Percentiles rank a stretch among this genome's conserved stretches.
phyloP scores from a whole-genome alignment of 305 asterid species.

The Fraxinus greggii region DNA sequence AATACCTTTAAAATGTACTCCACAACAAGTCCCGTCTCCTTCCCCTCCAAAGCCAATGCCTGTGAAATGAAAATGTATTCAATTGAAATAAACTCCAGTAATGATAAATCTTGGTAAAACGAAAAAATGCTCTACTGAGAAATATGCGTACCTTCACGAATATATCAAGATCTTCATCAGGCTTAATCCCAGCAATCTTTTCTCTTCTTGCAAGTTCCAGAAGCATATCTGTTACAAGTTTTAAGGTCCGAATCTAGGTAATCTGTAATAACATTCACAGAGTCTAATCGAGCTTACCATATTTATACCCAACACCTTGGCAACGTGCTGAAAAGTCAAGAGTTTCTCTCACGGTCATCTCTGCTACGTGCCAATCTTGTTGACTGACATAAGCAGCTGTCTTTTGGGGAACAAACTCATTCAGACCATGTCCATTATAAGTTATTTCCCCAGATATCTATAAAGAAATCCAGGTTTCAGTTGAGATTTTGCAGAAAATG shows the following conservation, averaged over 20 bases:
- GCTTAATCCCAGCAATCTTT: conserved; percentile 74
- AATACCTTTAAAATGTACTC: conserved; percentile 86
- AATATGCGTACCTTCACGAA: conserved; percentile 70
- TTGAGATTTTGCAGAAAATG: conserved; percentile 13
- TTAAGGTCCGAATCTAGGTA: conserved; percentile 38
- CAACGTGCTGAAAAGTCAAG: conserved; percentile 82
- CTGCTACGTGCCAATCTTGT: conserved; percentile 87
- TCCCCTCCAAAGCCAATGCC: conserved; percentile 88
- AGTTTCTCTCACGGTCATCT: conserved; percentile 96
- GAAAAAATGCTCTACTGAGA: not conserved
- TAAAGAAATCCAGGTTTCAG: conserved; percentile 36
- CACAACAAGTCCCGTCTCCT: conserved; percentile 71
- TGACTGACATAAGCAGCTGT: conserved; percentile 88
- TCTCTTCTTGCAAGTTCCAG: conserved; percentile 92
- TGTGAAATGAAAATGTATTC: conserved; percentile 24
- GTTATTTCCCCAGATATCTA: conserved; percentile 89
- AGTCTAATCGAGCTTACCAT: conserved; percentile 50
- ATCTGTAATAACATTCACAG: conserved; percentile 20
- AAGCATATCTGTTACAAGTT: conserved; percentile 72
- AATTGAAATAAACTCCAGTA: conserved; percentile 3
- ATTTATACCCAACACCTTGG: conserved; percentile 87
- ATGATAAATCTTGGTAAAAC: not conserved
- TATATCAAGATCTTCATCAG: conserved; percentile 93
- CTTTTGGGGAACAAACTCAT: conserved; percentile 87
- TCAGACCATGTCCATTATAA: conserved; percentile 80